Conservation (phyloP, 495 filamentous ascomycete genomes). For the Annulohypoxylon bovei region DNA sequence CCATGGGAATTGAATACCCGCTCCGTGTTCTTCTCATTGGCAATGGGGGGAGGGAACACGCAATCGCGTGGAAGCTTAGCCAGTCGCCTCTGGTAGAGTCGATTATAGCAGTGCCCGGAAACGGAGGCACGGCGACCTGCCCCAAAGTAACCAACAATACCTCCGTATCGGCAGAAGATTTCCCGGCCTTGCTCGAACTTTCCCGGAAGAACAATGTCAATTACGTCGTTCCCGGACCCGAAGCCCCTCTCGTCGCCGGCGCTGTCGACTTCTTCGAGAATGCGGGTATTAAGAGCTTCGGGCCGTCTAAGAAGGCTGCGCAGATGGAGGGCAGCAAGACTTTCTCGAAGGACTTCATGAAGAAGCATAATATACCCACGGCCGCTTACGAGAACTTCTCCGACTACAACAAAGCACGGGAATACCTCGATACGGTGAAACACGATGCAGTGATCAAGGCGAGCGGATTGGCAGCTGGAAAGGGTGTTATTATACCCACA, state of each 20-base stretch:
- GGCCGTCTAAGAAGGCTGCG: slow-evolving; percentile 85
- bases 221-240: slow-evolving; percentile 89
- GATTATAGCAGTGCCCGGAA: slow-evolving; percentile 79
- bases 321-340: slow-evolving; percentile 96
- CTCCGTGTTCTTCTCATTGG: slow-evolving; percentile 83
- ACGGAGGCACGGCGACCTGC: slow-evolving; percentile 84
- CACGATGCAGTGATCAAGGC: slow-evolving; percentile 92
- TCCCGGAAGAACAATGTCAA: slow-evolving; percentile 79
- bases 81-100: slow-evolving; percentile 75
- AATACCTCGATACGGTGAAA: slow-evolving; percentile 77
- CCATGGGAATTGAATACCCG: slow-evolving; percentile 43
- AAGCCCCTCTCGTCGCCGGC: slow-evolving; percentile 92
- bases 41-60: slow-evolving; percentile 93
- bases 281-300: slow-evolving; percentile 84
- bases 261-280: slow-evolving; percentile 83
- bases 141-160: slow-evolving; percentile 78
- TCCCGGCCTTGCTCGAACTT: slow-evolving; percentile 76
- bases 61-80: slow-evolving; percentile 91
- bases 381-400: slow-evolving; percentile 89
- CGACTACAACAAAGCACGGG: slow-evolving; percentile 77
- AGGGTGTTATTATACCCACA: slow-evolving; percentile 88
- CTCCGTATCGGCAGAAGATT: slow-evolving; percentile 75
- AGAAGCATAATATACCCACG: slow-evolving; percentile 87
- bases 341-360: slow-evolving; percentile 99
- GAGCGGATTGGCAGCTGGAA: slow-evolving; percentile 84